Base-by-base conservation (phyloP, 2,329 filamentous ascomycete species). In the Aspergillus hiratsukae region DNA sequence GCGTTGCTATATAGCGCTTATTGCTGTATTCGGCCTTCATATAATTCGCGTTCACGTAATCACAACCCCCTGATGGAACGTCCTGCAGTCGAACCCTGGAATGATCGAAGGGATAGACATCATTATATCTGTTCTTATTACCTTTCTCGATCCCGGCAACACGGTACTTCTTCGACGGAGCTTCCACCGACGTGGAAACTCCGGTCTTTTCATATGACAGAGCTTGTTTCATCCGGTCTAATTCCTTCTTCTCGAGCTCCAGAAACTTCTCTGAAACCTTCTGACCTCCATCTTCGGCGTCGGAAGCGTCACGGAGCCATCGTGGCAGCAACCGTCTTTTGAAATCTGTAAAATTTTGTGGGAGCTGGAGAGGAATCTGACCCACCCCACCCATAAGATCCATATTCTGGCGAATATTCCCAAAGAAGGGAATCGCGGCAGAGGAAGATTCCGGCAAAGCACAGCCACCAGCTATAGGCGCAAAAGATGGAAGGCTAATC, bases 61-160 rank as follows among this genome's bases (percentile, higher is more conserved):
- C 94, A 72, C 93, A 96, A 23, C 80, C 81, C 11, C 87, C 87
- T 1, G 82, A 77, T 0, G 82, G 77, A 37, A 87, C 84, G 45
- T 85, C 84, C 62, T 89, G 81, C 49, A 99, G 75, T 62, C 85
- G 91, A 53, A 99, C 94, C 57, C 94, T 81, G 2, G 91, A 87
- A 73, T 99, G 94, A 68, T 97, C 93, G 70, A 95, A 99, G 0
- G 94, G 94, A 75, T 96, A 87, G 55, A 97, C 97, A 64, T 97
- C 95, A 77, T 97, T 97, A 78, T 99, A 99, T 8, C 94, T 85
- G 66, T 99, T 99, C 78, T 97, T 97, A 19, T 82, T 85, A 7
- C 94, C 94, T 72, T 97, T 94, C 68, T 99, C 94, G 29, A 99
- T 89, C 7, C 94, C 94, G 0, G 90, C 94, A 52, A 99, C 85